These are phyloP conservation scores for Buxus sempervirens DNA, from an alignment of 164 flowering plant genomes.

Conservation along the genomic window DNA sequence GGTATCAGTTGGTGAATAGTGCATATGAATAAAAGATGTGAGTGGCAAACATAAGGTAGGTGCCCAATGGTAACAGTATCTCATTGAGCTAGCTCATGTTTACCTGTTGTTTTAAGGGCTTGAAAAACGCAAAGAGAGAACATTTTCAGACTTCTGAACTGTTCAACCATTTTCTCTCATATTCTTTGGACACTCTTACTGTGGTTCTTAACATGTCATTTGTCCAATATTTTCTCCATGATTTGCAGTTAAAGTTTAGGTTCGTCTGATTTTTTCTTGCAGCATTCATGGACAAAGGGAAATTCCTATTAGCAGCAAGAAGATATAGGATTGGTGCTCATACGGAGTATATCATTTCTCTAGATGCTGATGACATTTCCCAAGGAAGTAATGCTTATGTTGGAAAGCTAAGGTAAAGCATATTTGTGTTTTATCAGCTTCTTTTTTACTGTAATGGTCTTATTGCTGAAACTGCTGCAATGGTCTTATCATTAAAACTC, in stretches of 20 bases:
- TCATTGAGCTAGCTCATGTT: background rate
- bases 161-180: background rate
- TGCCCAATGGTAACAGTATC: background rate
- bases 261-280: background rate
- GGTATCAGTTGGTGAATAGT: too few species aligned
- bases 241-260: background rate
- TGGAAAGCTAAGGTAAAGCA: background rate
- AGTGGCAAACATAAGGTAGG: too few species aligned
- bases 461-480: background rate
- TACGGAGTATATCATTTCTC: background rate
- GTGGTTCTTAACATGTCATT: background rate
- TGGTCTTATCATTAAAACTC: too few species aligned
- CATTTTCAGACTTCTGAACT: background rate
- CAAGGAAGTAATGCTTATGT: constrained; percentile 7
- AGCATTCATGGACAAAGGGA: background rate
- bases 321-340: background rate
- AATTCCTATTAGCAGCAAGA: background rate
- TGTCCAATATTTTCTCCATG: background rate
- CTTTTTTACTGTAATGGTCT: too few species aligned
- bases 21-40: too few species aligned
- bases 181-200: too few species aligned
- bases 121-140: background rate
- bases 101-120: background rate
- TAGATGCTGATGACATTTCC: constrained; percentile 4
- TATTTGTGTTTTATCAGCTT: background rate